These are phyloP conservation scores for Wickerhamiella pararugosa DNA, from an alignment of 1,139 yeast species.

Conservation along the genomic window DNA sequence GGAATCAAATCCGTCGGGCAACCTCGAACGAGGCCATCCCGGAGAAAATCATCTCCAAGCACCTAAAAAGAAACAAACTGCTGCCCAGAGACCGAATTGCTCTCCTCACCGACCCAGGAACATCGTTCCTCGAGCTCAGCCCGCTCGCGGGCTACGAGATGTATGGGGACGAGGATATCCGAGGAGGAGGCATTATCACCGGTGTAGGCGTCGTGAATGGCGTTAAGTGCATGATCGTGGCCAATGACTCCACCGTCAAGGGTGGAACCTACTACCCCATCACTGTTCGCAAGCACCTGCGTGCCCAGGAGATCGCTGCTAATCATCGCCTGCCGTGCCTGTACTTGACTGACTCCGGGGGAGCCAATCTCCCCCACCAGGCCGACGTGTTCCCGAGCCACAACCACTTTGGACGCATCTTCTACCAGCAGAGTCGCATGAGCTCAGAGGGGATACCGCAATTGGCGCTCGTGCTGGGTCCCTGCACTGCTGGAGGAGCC, in stretches of 20 bases:
- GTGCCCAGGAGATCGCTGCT: conserved; percentile 25
- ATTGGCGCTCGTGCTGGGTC: conserved; percentile 24
- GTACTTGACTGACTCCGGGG: conserved; percentile 25
- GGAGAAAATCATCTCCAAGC: conserved; percentile 26
- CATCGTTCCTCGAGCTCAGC: conserved; percentile 23
- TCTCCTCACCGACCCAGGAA: conserved; percentile 23
- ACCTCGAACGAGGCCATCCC: conserved; percentile 19
- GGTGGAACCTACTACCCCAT: conserved; percentile 27
- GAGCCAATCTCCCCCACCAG: conserved; percentile 26
- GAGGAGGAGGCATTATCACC: conserved; percentile 25
- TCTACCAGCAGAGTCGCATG: conserved; percentile 24
- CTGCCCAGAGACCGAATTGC: conserved; percentile 24
- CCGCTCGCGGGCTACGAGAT: conserved; percentile 22
- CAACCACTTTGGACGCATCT: conserved; percentile 25
- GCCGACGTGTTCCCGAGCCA: conserved; percentile 26
- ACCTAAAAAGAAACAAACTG: conserved; percentile 22
- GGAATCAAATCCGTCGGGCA: conserved; percentile 16
- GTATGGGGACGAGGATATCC: conserved; percentile 22
- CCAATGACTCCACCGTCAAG: conserved; percentile 25
- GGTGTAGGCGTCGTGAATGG: conserved; percentile 25
- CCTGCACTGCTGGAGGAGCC: conserved; percentile 29
- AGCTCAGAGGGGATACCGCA: conserved; percentile 24
- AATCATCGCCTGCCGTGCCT: conserved; percentile 24
- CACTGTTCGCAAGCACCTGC: conserved; percentile 24
- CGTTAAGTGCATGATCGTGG: conserved; percentile 22